Conservation (phyloP, 179 eudicot species). For the Beta macrorhiza region DNA sequence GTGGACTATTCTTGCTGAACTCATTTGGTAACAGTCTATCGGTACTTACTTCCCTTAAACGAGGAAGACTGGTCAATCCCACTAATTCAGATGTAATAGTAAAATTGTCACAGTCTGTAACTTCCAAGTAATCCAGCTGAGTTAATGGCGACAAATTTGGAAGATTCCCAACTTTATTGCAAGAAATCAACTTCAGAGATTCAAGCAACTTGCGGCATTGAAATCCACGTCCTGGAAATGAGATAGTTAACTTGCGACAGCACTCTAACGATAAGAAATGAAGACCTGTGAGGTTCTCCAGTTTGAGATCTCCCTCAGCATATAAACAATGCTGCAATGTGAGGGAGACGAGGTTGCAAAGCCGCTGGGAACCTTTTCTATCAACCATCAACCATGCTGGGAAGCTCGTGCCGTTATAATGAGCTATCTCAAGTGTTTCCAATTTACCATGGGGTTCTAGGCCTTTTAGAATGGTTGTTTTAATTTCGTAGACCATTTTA, state of each 20-base stretch:
- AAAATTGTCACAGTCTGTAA: background rate
- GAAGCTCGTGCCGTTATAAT: conserved; percentile 1
- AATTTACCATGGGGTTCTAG: conserved; percentile 32
- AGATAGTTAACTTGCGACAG: background rate
- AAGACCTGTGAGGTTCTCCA: background rate
- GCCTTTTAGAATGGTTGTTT: conserved; percentile 13
- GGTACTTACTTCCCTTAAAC: background rate
- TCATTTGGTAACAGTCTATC: conserved; percentile 1
- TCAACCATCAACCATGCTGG: conserved; percentile 10
- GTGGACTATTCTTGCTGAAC: background rate
- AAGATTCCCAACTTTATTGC: background rate
- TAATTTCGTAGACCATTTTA: background rate
- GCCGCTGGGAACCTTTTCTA: background rate
- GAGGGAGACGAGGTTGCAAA: background rate
- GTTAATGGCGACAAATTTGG: conserved; percentile 2
- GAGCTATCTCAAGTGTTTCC: background rate
- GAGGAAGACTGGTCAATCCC: conserved; percentile 2
- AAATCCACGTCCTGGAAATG: conserved; percentile 1
- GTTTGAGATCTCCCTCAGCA: background rate
- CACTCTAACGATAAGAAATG: background rate
- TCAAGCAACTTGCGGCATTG: background rate
- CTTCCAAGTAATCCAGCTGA: background rate
- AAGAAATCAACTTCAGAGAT: background rate
- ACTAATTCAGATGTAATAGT: background rate
- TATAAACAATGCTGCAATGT: background rate